Evolutionary conservation across 73 alveolate genomes (phyloP), one percentile per base, ranked within the genome.

Genomic region (Paramecium bursaria): DNA sequence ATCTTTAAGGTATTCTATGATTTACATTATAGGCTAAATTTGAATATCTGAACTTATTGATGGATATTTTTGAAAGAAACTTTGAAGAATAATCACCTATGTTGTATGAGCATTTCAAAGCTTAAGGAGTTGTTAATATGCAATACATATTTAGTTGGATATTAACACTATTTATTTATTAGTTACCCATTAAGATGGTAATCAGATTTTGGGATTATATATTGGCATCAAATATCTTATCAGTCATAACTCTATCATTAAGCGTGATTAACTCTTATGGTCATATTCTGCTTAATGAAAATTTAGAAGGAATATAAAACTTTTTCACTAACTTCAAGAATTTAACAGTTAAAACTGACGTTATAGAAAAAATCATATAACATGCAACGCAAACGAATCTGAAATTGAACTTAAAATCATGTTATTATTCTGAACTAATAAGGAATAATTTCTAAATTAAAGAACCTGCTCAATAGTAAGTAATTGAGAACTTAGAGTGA

Each of bases 151-250:
- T 53, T 53, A 21, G 44, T 21, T 67, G 82, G 82, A 14, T 67
- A 19, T 21, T 67, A 42, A 67, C 82, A 3, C 46, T 25, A 19
- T 67, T 67, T 27, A 10, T 67, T n/a, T 67, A 67, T 27, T 19
- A 53, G 21, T 67, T 67, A 39, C 82, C 82, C 0, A 67, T 39
- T 17, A 46, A 67, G 15, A 19, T 19, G 5, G 82, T 67, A 14
- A 15, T 67, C 11, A 21, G 7, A 21, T 67, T 67, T 42, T 67
- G 82, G 82, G 82, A 67, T 67, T 67, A 30, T 30, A 67, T 67
- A 17, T 19, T 67, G 11, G 82, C 82, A 5, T 11, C 60, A 1
- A 29, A 67, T 67, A 67, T 67, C 11, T 67, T 5, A 5, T 31
- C 82, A 14, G 21, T 67, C 33, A 13, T 57, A 1, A 57, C 26